These are phyloP conservation scores for Kluyveromyces lactis DNA, from an alignment of 805 yeast genomes.

Conservation along the genomic window DNA sequence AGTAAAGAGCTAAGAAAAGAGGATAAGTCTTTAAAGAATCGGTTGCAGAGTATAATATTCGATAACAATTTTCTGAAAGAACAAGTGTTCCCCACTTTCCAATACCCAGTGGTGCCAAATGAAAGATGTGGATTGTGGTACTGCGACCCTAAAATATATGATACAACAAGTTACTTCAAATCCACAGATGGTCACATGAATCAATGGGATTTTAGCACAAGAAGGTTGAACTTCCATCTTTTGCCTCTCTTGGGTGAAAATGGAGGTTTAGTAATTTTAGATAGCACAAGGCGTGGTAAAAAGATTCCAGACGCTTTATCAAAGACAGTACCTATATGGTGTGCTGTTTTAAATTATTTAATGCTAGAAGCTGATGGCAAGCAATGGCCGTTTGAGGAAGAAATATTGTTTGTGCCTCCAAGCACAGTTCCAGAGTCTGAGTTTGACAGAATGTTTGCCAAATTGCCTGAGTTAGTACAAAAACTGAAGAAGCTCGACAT, in stretches of 20 bases:
- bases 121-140: slow-evolving; percentile 90
- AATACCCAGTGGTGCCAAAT: slow-evolving; percentile 55
- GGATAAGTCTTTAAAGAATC: slow-evolving; percentile 43
- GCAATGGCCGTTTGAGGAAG: slow-evolving; percentile 9
- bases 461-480: slow-evolving; percentile 41
- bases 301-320: slow-evolving; percentile 78
- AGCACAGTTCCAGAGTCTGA: slow-evolving; percentile 53
- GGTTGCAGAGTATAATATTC: slow-evolving; percentile 62
- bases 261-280: slow-evolving; percentile 56
- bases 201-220: slow-evolving; percentile 69
- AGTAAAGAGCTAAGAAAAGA: slow-evolving; percentile 41
- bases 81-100: slow-evolving; percentile 26
- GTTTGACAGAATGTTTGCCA: slow-evolving; percentile 37
- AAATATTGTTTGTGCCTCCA: slow-evolving; percentile 42
- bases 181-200: slow-evolving; percentile 86
- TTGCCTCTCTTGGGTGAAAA: slow-evolving; percentile 37
- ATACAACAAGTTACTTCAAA: slow-evolving; percentile 63
- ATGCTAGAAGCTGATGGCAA: slow-evolving; percentile 31
- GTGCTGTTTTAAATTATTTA: slow-evolving; percentile 61
- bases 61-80: slow-evolving; percentile 47
- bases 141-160: slow-evolving; percentile 36
- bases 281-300: slow-evolving; percentile 82
- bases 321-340: slow-evolving; percentile 89
- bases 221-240: slow-evolving; percentile 70
- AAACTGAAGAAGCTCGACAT: slow-evolving; percentile 36